Conservation (phyloP, 116 monocot genomes). For the Trichopus zeylanicus region DNA sequence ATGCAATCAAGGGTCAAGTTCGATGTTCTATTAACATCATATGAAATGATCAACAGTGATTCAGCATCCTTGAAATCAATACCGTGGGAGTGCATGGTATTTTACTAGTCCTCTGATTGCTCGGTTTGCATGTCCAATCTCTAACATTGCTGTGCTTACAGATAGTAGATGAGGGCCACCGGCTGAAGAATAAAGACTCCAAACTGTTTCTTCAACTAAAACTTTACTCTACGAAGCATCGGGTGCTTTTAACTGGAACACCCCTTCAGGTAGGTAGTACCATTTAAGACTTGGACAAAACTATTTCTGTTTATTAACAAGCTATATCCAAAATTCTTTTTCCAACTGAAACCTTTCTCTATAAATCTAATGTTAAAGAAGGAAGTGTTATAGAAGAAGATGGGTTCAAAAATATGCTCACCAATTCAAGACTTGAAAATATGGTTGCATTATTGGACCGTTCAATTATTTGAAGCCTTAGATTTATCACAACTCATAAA, state of each 20-base stretch:
- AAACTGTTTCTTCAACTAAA: conserved; percentile 89
- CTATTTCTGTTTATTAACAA: too few species aligned
- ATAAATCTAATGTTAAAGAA: too few species aligned
- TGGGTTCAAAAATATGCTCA: too few species aligned
- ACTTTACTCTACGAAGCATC: conserved; percentile 79
- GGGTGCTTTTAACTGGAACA: conserved; percentile 92
- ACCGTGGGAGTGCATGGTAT: conserved; percentile 92
- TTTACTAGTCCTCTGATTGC: neutral
- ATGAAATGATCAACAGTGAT: conserved; percentile 98
- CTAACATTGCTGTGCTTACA: conserved; percentile 12
- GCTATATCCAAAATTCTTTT: too few species aligned
- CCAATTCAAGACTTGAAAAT: too few species aligned
- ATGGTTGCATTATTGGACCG: too few species aligned
- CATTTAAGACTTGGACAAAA: neutral
- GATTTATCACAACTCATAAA: too few species aligned
- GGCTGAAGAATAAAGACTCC: conserved; percentile 96
- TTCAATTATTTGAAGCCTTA: too few species aligned
- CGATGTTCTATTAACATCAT: conserved; percentile 97
- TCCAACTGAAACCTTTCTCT: too few species aligned
- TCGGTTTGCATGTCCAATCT: conserved; percentile 1
- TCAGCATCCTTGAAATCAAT: conserved; percentile 67
- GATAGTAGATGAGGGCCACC: conserved; percentile 99
- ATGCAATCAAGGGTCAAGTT: conserved; percentile 63
- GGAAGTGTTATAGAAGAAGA: too few species aligned
- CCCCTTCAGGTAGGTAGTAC: conserved; percentile 78